Percentiles rank a stretch among this genome's conserved stretches.
Evolutionary conservation across 768 basidiomycete genomes (phyloP).

Genomic region (Artomyces pyxidatus): DNA sequence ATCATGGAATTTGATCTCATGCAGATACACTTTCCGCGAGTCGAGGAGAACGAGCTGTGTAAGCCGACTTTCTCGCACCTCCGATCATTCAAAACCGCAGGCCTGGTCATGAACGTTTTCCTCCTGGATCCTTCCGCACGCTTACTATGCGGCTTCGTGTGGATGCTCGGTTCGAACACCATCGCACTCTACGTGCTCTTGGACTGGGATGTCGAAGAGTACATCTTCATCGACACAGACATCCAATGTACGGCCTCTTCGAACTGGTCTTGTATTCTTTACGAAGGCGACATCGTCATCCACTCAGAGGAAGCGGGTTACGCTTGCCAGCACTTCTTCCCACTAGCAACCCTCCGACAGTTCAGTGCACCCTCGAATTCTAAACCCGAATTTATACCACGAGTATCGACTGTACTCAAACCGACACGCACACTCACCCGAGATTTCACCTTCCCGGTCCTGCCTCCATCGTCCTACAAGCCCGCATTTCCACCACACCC

Average conservation of each 20-base stretch:
- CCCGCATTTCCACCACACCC: conserved; percentile 11
- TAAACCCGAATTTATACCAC: conserved; percentile 15
- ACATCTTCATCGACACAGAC: conserved; percentile 67
- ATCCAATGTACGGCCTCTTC: conserved; percentile 64
- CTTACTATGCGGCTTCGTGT: conserved; percentile 63
- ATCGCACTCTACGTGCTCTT: conserved; percentile 56
- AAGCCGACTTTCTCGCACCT: conserved; percentile 48
- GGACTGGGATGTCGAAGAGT: conserved; percentile 60
- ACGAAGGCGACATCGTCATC: conserved; percentile 59
- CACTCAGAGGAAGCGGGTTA: conserved; percentile 64
- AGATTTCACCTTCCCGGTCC: conserved; percentile 17
- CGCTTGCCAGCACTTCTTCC: conserved; percentile 66
- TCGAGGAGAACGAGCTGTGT: conserved; percentile 1
- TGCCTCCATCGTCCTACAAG: conserved; percentile 11
- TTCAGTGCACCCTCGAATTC: conserved; percentile 17
- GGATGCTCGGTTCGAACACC: conserved; percentile 45
- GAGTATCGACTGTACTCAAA: conserved; percentile 16
- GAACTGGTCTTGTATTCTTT: conserved; percentile 72
- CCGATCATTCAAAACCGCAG: conserved; percentile 55
- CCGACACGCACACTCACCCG: conserved; percentile 17
- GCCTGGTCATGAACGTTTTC: conserved; percentile 73
- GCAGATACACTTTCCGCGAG: conserved; percentile 51
- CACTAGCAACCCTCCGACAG: conserved; percentile 30
- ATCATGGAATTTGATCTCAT: conserved; percentile 68
- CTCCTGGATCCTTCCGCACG: conserved; percentile 56